These are phyloP conservation scores for Hyaloperonospora brassicae DNA, from an alignment of 352 stramenopile genomes.

Conservation along the genomic window DNA sequence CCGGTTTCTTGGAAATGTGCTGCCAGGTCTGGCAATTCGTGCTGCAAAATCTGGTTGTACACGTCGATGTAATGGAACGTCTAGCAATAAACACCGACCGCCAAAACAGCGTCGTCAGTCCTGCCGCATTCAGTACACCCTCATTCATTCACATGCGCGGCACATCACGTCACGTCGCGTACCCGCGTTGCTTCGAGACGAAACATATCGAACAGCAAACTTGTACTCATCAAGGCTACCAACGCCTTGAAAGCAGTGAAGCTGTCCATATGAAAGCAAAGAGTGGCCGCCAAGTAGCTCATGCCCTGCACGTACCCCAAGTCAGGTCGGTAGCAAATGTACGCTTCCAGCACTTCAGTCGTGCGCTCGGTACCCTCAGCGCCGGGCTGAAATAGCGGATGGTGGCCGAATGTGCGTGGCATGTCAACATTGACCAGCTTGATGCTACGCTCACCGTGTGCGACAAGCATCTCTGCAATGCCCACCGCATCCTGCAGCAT, in stretches of 20 bases:
- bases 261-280: slow-evolving; percentile 86
- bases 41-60: slow-evolving; percentile 76
- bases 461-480: slow-evolving; percentile 76
- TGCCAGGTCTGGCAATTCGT: slow-evolving; percentile 57
- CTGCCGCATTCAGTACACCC: neutral
- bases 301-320: slow-evolving; percentile 84
- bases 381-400: slow-evolving; percentile 67
- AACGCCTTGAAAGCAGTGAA: slow-evolving; percentile 83
- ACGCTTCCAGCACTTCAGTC: slow-evolving; percentile 75
- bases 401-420: slow-evolving; percentile 77
- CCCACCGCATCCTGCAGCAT: slow-evolving; percentile 64
- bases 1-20: slow-evolving; percentile 59
- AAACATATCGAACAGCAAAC: slow-evolving; percentile 85
- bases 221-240: slow-evolving; percentile 75
- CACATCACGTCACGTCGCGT: slow-evolving; percentile 9
- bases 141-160: slow-evolving; percentile 1
- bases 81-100: slow-evolving; percentile 21
- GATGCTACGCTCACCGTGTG: slow-evolving; percentile 73
- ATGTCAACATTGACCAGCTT: slow-evolving; percentile 79
- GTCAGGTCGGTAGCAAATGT: slow-evolving; percentile 82
- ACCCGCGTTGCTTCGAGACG: slow-evolving; percentile 71
- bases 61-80: slow-evolving; percentile 80
- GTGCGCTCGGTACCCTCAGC: slow-evolving; percentile 64
- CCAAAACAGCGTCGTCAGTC: slow-evolving; percentile 6
- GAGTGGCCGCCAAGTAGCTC: slow-evolving; percentile 76